Base-by-base conservation (phyloP, 1,284 basidiomycete genomes). In the Malassezia cuniculi region DNA sequence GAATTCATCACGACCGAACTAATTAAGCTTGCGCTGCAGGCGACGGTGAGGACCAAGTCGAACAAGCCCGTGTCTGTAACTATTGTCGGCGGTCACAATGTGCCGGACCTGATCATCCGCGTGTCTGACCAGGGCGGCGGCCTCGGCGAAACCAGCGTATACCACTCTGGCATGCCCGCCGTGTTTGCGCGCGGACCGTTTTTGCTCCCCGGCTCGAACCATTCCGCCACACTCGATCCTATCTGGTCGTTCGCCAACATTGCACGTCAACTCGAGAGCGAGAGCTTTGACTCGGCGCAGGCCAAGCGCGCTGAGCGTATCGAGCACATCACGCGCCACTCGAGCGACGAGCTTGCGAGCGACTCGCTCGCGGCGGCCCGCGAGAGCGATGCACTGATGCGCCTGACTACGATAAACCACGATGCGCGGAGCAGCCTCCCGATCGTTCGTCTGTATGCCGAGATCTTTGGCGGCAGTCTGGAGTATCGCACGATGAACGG, bases 1-100 rank as follows among this genome's bases (percentile, higher is more conserved):
- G 85, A 51, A 31, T 90, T 87, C 61, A 82, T 89, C 43, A 69
- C 87, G 10, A 87, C 89, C 55, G 85, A 90, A 60, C 66, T 90
- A 17, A 59, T 89, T 53, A 87, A 87, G 66, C 86, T 87, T 60
- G 83, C 47, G 34, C 49, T 59, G 34, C 44, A 57, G 21, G 51
- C 58, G 3, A 66, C 63, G 18, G 60, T 60, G 17, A 14, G 48
- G 18, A 26, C 28, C 1, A 36, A 44, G 0, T 26, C 14, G 6
- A 15, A 27, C 8, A 19, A 26, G 14, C 39, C 39, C 3, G 57
- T 66, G 3, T 34, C 48, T 6, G 53, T 60, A n/a, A 61, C 56
- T 22, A 59, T 66, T 15, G 63, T 66, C 4, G 54, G 56, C 14
- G 60, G 60, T 0, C 56, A 56, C 11, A 54, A 51, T 6, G 54